phyloP scores from a whole-genome alignment of 1,284 basidiomycete species.

The Mycosarcoma maydis region DNA sequence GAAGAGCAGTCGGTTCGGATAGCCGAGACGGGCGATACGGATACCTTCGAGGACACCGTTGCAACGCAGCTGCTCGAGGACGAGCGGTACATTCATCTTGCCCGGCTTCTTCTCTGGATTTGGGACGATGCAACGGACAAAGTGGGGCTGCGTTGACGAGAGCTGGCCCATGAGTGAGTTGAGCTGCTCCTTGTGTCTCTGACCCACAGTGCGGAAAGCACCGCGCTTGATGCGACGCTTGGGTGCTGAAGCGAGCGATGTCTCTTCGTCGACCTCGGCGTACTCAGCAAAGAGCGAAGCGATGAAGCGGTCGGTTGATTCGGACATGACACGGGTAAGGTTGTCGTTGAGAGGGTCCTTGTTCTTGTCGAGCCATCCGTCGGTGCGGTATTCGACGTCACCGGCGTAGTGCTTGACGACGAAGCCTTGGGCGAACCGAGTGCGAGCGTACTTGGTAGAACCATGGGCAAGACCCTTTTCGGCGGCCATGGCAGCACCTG shows the following conservation, averaged over 20 bases:
- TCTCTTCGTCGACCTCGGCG: conserved; percentile 73
- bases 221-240: conserved; percentile 89
- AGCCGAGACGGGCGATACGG: conserved; percentile 94
- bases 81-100: conserved; percentile 89
- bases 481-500: conserved; percentile 49
- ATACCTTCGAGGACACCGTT: conserved; percentile 99
- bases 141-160: conserved; percentile 94
- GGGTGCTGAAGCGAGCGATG: conserved; percentile 54
- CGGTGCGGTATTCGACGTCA: conserved; percentile 93
- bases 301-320: conserved; percentile 84
- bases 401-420: conserved; percentile 96
- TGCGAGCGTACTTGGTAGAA: conserved; percentile 79
- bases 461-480: conserved; percentile 67
- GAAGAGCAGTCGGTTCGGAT: conserved; percentile 95
- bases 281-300: conserved; percentile 86
- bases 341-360: conserved; percentile 99
- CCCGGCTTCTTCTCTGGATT: conserved; percentile 92
- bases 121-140: conserved; percentile 97
- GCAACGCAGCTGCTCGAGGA: conserved; percentile 94
- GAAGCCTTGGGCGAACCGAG: conserved; percentile 91
- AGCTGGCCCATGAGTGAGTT: conserved; percentile 90
- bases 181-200: conserved; percentile 96
- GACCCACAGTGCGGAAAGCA: conserved; percentile 93
- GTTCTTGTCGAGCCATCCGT: conserved; percentile 99
- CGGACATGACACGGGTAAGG: conserved; percentile 85